Base-by-base conservation (phyloP, 129 eudicot species). In the Flaveria linearis region DNA sequence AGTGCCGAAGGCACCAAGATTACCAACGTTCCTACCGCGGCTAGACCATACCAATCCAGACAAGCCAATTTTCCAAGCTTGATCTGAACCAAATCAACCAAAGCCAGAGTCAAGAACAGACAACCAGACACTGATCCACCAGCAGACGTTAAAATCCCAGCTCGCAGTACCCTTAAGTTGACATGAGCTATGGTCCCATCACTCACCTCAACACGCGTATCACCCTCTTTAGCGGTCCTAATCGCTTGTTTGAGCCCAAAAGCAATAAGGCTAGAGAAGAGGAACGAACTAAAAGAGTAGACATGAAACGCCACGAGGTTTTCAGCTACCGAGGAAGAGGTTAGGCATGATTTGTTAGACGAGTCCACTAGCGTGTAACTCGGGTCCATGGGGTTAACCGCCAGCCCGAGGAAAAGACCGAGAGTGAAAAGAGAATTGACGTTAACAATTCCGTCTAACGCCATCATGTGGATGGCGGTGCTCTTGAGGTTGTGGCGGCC, bases 401-500 rank as follows among this genome's bases (percentile, higher is more conserved):
- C 23, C 23, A 87, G 84, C 50, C 96, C 92, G 2, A 90, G 83
- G 73, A 90, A 90, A 84, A 83, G 79, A 68, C 88, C 96, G 12
- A 90, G 45, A 6, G 96, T 85, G 84, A 90, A 90, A 11, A 85
- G 83, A 60, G 96, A 90, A 73, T 90, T 90, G 0, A 90, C 96
- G 65, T 83, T 90, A 7, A 90, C 90, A 3, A 87, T 87, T 14
- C 92, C 92, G 52, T 90, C 90, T 23, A 90, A 77, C 63, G 96
- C 96, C 90, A 84, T 85, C 26, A 83, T 69, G 73, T 90, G 92
- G 75, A 87, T 78, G 81, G 65, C 68, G 82, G 96, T 90, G 83
- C 76, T 87, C 47, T 72, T 74, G 46, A 73, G 82, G 36, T 79
- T 76, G 41, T 5, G 72, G 64, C 30, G 70, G 55, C 28, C 2